A percentile compares a stretch with the other conserved stretches of the same genome.
Conservation (phyloP, 2,329 filamentous ascomycete species). For the Zymoseptoria ardabiliae region DNA sequence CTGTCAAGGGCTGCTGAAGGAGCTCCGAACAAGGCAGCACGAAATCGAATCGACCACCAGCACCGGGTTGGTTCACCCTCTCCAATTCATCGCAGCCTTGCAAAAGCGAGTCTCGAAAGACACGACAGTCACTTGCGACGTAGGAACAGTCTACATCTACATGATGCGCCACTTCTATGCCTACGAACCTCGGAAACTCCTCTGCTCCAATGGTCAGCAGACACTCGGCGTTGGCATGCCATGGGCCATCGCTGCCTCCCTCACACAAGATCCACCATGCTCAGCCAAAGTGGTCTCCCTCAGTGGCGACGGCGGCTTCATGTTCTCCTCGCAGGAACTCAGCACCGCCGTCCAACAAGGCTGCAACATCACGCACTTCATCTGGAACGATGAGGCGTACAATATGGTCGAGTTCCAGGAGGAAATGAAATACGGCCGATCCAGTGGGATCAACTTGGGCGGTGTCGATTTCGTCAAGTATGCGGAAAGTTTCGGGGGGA, state of each 20-base stretch:
- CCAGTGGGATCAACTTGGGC: conserved; percentile 38
- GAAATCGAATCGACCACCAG: conserved; percentile 16
- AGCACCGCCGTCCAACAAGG: conserved; percentile 41
- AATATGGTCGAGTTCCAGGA: conserved; percentile 49
- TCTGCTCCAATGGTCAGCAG: conserved; percentile 45
- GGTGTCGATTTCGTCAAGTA: conserved; percentile 44
- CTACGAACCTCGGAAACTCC: conserved; percentile 38
- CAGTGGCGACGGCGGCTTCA: conserved; percentile 44
- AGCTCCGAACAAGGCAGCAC: conserved; percentile 33
- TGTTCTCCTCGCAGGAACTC: conserved; percentile 43
- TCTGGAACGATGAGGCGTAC: conserved; percentile 45
- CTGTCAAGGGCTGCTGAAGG: conserved; percentile 29
- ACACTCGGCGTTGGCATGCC: conserved; percentile 43
- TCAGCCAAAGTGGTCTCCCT: conserved; percentile 40
- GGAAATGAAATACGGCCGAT: conserved; percentile 43
- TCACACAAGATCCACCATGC: conserved; percentile 38
- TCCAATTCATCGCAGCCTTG: conserved; percentile 40
- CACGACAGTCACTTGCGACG: conserved; percentile 40
- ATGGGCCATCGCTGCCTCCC: conserved; percentile 43
- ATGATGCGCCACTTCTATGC: conserved; percentile 41
- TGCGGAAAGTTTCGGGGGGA: conserved; percentile 42
- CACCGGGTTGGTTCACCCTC: conserved; percentile 36
- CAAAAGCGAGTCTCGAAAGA: conserved; percentile 35
- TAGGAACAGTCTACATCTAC: conserved; percentile 45
- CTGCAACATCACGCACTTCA: conserved; percentile 45